Conservation (phyloP, 441 rosid genomes). For the Eutrema salsugineum region DNA sequence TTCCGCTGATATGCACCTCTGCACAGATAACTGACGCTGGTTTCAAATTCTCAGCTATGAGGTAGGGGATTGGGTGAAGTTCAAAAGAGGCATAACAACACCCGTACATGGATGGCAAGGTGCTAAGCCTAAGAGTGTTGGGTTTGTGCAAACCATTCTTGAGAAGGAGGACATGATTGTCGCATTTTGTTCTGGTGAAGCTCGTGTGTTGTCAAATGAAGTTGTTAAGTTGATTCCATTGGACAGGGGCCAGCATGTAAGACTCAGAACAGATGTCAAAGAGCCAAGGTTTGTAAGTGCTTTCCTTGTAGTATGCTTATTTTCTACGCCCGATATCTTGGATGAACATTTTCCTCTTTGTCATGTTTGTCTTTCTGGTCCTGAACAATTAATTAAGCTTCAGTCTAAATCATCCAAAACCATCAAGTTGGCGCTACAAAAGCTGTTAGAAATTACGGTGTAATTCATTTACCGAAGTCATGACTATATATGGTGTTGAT, state of each 20-base stretch:
- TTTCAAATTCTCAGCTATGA: conserved; percentile 59
- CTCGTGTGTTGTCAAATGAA: conserved; percentile 79
- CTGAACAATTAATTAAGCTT: background rate
- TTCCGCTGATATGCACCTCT: conserved; percentile 21
- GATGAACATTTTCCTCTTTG: background rate
- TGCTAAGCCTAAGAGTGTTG: conserved; percentile 92
- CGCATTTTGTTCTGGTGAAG: conserved; percentile 95
- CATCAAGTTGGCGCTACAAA: conserved; percentile 3
- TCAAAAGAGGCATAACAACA: conserved; percentile 69
- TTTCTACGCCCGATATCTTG: background rate
- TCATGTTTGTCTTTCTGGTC: background rate
- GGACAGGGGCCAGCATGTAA: conserved; percentile 97
- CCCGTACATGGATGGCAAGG: conserved; percentile 96
- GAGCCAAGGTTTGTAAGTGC: conserved; percentile 77
- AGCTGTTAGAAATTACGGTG: conserved; percentile 9
- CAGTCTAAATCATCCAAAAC: background rate
- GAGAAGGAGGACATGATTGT: conserved; percentile 78
- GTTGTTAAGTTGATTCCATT: conserved; percentile 88
- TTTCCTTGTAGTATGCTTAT: conserved; percentile 16
- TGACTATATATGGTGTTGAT: conserved; percentile 16
- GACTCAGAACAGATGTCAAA: conserved; percentile 73
- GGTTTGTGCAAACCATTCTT: conserved; percentile 88
- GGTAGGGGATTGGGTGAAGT: conserved; percentile 98
- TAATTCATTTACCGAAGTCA: background rate
- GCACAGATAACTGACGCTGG: background rate